phyloP scores from a whole-genome alignment of 2,329 filamentous ascomycete genomes.

The Triangularia setosa region DNA sequence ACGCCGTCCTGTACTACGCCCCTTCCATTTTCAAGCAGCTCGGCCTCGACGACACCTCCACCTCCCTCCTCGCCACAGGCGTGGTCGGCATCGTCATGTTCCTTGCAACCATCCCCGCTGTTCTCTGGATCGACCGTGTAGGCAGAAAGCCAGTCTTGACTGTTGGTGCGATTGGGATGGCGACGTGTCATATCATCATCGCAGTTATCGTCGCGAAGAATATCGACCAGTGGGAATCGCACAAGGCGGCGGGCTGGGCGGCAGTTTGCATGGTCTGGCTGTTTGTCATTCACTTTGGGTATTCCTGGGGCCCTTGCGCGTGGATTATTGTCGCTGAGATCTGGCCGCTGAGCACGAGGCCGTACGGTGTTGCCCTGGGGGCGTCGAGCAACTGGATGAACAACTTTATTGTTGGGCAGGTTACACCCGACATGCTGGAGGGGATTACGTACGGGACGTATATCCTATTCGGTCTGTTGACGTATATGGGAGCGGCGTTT shows the following conservation, averaged over 20 bases:
- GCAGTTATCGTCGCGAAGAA: conserved; percentile 64
- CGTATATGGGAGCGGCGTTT: conserved; percentile 56
- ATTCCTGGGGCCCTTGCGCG: conserved; percentile 69
- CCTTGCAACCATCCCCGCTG: conserved; percentile 61
- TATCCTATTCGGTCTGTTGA: conserved; percentile 65
- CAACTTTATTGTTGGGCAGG: conserved; percentile 63
- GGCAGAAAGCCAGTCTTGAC: conserved; percentile 61
- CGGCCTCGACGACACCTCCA: conserved; percentile 50
- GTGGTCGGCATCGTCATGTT: conserved; percentile 71
- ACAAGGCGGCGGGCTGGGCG: conserved; percentile 66
- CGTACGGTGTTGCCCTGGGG: conserved; percentile 67
- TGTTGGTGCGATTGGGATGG: conserved; percentile 67
- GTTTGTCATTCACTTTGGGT: conserved; percentile 71
- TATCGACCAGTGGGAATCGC: conserved; percentile 52
- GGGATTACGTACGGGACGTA: conserved; percentile 67
- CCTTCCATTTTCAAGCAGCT: conserved; percentile 66
- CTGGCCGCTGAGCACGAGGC: conserved; percentile 65
- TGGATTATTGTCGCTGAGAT: conserved; percentile 75
- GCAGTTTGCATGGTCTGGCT: conserved; percentile 67
- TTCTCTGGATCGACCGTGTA: conserved; percentile 61
- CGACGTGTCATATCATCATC: conserved; percentile 66
- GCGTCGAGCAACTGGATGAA: conserved; percentile 64
- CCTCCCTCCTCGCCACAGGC: conserved; percentile 62
- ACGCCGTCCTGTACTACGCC: conserved; percentile 64
- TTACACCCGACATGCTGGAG: conserved; percentile 64